phyloP scores from a whole-genome alignment of 345 rosid species.

The Acer yangbiense region DNA sequence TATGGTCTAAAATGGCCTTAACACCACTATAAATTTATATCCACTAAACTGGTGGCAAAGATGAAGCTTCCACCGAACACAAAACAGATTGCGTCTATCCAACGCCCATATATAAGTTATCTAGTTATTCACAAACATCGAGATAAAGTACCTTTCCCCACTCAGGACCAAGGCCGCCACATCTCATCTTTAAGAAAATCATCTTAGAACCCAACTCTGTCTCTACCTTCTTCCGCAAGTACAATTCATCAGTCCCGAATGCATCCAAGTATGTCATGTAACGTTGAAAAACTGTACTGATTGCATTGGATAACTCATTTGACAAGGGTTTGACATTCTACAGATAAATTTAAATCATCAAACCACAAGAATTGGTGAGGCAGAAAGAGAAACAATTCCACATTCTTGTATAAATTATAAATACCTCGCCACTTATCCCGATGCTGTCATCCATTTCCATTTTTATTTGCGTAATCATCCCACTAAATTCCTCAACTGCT shows the following conservation, averaged over 20 bases:
- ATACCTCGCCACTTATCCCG: constrained; percentile 92
- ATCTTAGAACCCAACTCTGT: constrained; percentile 88
- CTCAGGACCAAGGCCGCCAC: constrained; percentile 77
- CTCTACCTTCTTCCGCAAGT: constrained; percentile 88
- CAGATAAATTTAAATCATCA: constrained; percentile 26
- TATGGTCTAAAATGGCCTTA: not conserved
- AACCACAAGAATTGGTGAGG: not conserved
- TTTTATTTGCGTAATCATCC: constrained; percentile 64
- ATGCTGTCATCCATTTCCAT: constrained; percentile 91
- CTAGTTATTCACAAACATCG: not conserved
- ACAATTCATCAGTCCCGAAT: constrained; percentile 75
- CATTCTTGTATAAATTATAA: constrained; percentile 5
- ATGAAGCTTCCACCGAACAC: not conserved
- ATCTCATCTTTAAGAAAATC: constrained; percentile 98
- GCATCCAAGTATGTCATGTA: constrained; percentile 67
- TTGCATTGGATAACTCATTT: constrained; percentile 49
- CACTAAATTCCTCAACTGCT: constrained; percentile 86
- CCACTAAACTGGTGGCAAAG: not conserved
- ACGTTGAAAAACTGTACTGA: constrained; percentile 58
- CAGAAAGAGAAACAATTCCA: not conserved
- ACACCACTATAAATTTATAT: not conserved
- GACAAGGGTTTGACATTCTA: constrained; percentile 81
- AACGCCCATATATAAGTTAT: not conserved
- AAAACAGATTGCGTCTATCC: not conserved
- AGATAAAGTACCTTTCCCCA: constrained; percentile 86